Conservation (phyloP, 306 rosid genomes). For the Dalbergia cochinchinensis region DNA sequence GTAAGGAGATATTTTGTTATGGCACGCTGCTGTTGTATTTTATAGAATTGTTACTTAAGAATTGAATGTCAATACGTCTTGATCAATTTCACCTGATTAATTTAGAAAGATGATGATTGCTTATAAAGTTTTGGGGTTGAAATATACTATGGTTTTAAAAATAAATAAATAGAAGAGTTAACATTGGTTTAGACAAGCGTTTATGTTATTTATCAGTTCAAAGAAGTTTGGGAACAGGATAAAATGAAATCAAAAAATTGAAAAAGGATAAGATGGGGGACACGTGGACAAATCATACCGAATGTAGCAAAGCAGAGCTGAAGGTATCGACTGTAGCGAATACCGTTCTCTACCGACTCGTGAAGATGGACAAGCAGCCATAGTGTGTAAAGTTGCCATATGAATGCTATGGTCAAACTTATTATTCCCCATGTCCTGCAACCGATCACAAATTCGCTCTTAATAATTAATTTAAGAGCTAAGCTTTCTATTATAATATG, state of each 20-base stretch:
- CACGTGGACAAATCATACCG: slow-evolving; percentile 45
- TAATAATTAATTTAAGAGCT: not conserved
- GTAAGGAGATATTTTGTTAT: not conserved
- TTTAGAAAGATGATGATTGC: not conserved
- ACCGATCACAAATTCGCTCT: not conserved
- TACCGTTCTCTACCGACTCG: slow-evolving; percentile 55
- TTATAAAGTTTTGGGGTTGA: too few species aligned
- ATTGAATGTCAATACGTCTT: too few species aligned
- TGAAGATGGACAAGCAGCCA: slow-evolving; percentile 69
- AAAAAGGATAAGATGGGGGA: not conserved
- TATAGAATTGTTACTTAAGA: too few species aligned
- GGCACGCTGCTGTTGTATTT: too few species aligned
- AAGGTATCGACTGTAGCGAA: slow-evolving; percentile 67
- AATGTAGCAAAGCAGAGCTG: slow-evolving; percentile 60
- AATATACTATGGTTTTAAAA: not conserved
- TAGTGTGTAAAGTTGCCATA: slow-evolving; percentile 72
- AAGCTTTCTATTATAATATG: too few species aligned
- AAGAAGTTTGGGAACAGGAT: not conserved
- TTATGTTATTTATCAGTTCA: not conserved
- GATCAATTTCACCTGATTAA: not conserved
- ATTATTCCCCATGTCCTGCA: slow-evolving; percentile 74
- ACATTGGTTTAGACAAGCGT: not conserved
- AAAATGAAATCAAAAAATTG: not conserved
- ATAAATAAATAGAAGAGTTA: not conserved
- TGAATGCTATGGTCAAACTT: slow-evolving; percentile 58